These are phyloP conservation scores for Mycena olivaceomarginata DNA, from an alignment of 768 basidiomycete genomes.

Conservation along the genomic window DNA sequence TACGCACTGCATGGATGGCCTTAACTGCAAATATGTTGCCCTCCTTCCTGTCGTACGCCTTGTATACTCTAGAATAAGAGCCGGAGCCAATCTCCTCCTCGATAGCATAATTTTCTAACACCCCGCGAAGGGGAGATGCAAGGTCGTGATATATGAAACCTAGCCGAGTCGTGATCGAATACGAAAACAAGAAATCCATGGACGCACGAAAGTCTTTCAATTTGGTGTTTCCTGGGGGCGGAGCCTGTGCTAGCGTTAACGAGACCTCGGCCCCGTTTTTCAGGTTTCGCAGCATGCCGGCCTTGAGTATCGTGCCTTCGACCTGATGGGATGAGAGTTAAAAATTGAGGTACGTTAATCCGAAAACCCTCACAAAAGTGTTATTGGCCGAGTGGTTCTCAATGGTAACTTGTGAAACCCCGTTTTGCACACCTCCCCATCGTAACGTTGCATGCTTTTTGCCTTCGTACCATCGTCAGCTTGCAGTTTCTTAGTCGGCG, in stretches of 20 bases:
- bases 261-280: conserved; percentile 90
- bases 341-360: background rate
- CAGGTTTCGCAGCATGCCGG: conserved; percentile 70
- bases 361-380: conserved; percentile 73
- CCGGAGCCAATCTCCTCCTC: conserved; percentile 88
- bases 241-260: conserved; percentile 77
- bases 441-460: conserved; percentile 73
- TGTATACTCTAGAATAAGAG: conserved; percentile 92
- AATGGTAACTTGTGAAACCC: conserved; percentile 66
- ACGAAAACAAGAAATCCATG: background rate
- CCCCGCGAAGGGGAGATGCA: conserved; percentile 69
- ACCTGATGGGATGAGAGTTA: conserved; percentile 63
- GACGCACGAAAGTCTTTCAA: conserved; percentile 85
- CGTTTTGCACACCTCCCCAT: conserved; percentile 73
- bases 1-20: conserved; percentile 77
- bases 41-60: conserved; percentile 81
- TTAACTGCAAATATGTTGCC: conserved; percentile 92
- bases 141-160: conserved; percentile 85
- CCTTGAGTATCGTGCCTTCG: conserved; percentile 77
- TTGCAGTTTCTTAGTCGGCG: conserved; percentile 11
- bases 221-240: conserved; percentile 57
- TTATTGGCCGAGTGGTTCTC: conserved; percentile 81
- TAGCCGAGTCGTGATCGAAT: conserved; percentile 48
- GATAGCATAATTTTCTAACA: conserved; percentile 80
- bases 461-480: conserved; percentile 57